Evolutionary conservation across 352 stramenopile species (phyloP).

Genomic region (Phytophthora nicotianae): DNA sequence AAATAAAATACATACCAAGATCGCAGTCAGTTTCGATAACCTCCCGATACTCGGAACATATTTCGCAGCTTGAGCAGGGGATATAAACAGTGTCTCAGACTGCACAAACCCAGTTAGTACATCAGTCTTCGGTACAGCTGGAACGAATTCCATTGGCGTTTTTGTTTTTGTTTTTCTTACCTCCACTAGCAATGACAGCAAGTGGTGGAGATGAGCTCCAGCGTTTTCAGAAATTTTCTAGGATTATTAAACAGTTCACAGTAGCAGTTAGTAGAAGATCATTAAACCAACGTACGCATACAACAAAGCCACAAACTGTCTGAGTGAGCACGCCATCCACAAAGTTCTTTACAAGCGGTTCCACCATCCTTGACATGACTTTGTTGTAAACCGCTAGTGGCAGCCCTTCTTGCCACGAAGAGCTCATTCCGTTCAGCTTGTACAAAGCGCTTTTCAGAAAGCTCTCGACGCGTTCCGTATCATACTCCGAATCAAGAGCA

Average conservation of each 20-base stretch:
- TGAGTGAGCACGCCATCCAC: slow-evolving; percentile 56
- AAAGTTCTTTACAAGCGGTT: slow-evolving; percentile 62
- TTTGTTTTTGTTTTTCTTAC: slow-evolving; percentile 27
- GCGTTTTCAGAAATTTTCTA: slow-evolving; percentile 59
- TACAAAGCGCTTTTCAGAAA: slow-evolving; percentile 66
- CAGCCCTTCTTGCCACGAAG: slow-evolving; percentile 72
- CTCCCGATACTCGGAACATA: slow-evolving; percentile 54
- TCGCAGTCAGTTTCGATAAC: slow-evolving; percentile 48
- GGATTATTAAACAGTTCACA: too few relatives aligned
- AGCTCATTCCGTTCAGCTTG: slow-evolving; percentile 65
- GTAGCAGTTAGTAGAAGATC: too few relatives aligned
- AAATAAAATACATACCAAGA: slow-evolving; percentile 49
- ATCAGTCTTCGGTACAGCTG: neutral
- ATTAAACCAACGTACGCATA: too few relatives aligned
- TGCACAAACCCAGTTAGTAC: slow-evolving; percentile 13
- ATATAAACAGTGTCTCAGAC: slow-evolving; percentile 58
- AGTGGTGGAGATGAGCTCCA: slow-evolving; percentile 48
- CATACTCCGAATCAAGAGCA: slow-evolving; percentile 43
- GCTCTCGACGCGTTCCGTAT: slow-evolving; percentile 49
- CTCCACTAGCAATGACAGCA: slow-evolving; percentile 57
- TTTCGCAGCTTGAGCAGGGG: slow-evolving; percentile 55
- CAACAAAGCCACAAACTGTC: slow-evolving; percentile 33
- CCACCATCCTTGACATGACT: slow-evolving; percentile 52
- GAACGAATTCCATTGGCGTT: neutral
- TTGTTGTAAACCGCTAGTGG: slow-evolving; percentile 58